A percentile compares a stretch with the other conserved stretches of the same genome.
Evolutionary conservation across 305 asterid species (phyloP).

Genomic region (Euphrasia arctica): DNA sequence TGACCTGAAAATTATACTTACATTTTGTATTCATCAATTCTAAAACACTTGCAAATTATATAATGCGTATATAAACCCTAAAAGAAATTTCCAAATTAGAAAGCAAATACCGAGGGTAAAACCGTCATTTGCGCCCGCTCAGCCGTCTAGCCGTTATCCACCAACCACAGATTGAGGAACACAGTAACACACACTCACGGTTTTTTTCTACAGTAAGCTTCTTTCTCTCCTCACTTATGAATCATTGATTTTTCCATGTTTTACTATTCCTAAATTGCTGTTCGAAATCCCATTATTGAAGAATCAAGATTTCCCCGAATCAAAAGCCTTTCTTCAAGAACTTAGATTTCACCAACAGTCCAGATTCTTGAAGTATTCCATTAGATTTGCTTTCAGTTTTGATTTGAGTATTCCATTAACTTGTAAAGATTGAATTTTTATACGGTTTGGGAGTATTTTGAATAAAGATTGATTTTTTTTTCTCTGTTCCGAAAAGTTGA

Average conservation of each 20-base stretch:
- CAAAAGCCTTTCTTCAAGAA: conserved; percentile 3
- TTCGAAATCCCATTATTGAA: not conserved
- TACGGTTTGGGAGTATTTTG: not conserved
- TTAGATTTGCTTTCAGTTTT: not conserved
- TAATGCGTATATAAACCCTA: conserved; percentile 15
- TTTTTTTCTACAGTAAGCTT: not conserved
- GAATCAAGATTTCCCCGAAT: conserved; percentile 4
- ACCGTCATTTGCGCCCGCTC: not conserved
- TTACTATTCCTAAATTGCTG: conserved; percentile 1
- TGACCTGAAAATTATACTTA: no score
- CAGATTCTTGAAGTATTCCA: not conserved
- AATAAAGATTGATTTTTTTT: not conserved
- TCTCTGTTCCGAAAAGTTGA: conserved; percentile 8
- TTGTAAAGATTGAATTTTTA: not conserved
- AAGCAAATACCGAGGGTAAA: conserved; percentile 18
- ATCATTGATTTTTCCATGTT: not conserved
- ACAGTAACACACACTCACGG: not conserved
- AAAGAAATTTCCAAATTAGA: not conserved
- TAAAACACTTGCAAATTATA: no score
- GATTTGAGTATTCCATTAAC: not conserved
- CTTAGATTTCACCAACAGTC: conserved; percentile 4
- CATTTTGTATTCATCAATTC: no score
- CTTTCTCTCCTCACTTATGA: not conserved
- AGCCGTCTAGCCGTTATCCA: conserved; percentile 27
- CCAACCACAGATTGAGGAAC: conserved; percentile 3